These are phyloP conservation scores for Nepenthes mirabilis DNA, from an alignment of 148 eudicot genomes.

Conservation along the genomic window DNA sequence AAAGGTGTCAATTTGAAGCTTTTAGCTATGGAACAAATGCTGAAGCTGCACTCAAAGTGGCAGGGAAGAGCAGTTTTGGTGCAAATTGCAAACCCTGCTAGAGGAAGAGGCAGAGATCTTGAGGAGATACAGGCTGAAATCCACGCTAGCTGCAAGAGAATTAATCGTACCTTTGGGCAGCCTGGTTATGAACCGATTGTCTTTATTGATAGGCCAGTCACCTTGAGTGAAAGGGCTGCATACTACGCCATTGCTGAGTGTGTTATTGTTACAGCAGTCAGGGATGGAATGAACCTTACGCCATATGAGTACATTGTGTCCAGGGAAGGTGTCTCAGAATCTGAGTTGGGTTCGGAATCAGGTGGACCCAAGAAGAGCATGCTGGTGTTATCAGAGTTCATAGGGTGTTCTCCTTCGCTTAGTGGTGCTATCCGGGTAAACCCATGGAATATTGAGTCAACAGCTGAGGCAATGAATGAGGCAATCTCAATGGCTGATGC, in stretches of 20 bases:
- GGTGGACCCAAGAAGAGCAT: conserved; percentile 37
- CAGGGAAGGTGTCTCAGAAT: conserved; percentile 26
- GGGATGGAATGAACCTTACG: conserved; percentile 60
- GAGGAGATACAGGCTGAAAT: conserved; percentile 41
- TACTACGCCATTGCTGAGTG: conserved; percentile 46
- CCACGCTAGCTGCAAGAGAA: conserved; percentile 21
- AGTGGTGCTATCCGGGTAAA: conserved; percentile 60
- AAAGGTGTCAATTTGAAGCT: conserved; percentile 54
- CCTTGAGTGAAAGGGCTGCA: conserved; percentile 34
- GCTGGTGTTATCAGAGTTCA: conserved; percentile 48
- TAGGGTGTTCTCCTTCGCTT: conserved; percentile 56
- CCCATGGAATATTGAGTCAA: conserved; percentile 45
- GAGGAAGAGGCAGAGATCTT: conserved; percentile 44
- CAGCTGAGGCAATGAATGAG: conserved; percentile 41
- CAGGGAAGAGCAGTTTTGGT: conserved; percentile 42
- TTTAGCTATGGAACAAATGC: conserved; percentile 36
- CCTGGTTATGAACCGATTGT: conserved; percentile 38
- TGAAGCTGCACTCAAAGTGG: conserved; percentile 33
- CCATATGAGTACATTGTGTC: conserved; percentile 53
- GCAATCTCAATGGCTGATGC: conserved; percentile 33
- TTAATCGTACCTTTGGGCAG: conserved; percentile 23
- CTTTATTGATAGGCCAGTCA: conserved; percentile 32
- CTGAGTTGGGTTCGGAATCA: conserved; percentile 14
- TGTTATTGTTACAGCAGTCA: conserved; percentile 44
- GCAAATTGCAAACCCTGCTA: conserved; percentile 44